These are phyloP conservation scores for Ceratocystis lukuohia DNA, from an alignment of 2,329 filamentous ascomycete species.

Conservation along the genomic window DNA sequence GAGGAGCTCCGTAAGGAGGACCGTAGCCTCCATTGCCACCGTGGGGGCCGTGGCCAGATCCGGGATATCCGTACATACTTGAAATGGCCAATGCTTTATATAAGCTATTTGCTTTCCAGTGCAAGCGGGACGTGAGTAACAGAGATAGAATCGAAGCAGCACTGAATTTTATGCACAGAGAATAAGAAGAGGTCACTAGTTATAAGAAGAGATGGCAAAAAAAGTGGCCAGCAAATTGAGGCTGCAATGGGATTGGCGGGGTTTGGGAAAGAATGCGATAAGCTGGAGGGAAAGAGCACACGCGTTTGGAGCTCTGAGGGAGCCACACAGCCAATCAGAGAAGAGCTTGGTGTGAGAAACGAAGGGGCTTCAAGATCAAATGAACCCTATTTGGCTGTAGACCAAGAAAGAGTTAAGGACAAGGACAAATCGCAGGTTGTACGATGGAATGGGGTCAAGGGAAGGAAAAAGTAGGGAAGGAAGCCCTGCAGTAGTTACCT, in stretches of 20 bases:
- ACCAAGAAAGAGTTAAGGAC: not conserved
- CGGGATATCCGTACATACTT: conserved; percentile 20
- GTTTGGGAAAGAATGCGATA: conserved; percentile 1
- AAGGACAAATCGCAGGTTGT: not conserved
- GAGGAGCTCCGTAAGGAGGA: conserved; percentile 18
- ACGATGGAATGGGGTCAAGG: not conserved
- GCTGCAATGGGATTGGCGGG: not conserved
- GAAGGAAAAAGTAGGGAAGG: not conserved
- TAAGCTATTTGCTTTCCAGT: not conserved
- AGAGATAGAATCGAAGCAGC: too few species aligned
- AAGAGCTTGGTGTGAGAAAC: not conserved
- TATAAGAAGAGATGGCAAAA: not conserved
- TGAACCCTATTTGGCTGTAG: not conserved
- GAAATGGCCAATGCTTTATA: not conserved
- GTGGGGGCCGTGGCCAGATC: conserved; percentile 19
- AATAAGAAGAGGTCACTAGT: not conserved
- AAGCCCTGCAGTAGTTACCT: not conserved
- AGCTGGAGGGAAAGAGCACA: conserved; percentile 4
- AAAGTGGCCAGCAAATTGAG: not conserved
- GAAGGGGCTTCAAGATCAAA: not conserved
- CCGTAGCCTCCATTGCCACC: conserved; percentile 18
- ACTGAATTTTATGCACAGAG: not conserved
- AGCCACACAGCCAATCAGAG: not conserved
- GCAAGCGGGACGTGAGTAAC: not conserved
- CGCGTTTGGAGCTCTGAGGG: not conserved